Evolutionary conservation across 768 basidiomycete species (phyloP).

Genomic region (Lentinula sp.): DNA sequence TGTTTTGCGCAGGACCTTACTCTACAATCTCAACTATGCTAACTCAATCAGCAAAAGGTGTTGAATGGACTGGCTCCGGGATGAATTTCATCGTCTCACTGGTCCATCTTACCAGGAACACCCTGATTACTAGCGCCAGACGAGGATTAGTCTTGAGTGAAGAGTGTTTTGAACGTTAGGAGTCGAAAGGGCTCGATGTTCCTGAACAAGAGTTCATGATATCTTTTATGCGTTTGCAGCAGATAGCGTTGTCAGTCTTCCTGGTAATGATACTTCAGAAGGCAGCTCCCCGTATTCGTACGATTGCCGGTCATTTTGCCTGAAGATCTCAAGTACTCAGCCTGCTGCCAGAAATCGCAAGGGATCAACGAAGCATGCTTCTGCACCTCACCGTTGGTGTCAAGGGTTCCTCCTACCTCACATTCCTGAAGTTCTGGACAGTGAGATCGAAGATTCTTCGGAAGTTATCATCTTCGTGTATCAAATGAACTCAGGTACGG

Average conservation of each 20-base stretch:
- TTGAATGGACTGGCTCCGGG: neutral
- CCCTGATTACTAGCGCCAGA: neutral
- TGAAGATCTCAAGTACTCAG: no score
- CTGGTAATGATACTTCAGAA: slow-evolving; percentile 19
- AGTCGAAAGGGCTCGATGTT: slow-evolving; percentile 21
- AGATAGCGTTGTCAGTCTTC: slow-evolving; percentile 25
- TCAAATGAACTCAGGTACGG: no score
- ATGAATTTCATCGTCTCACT: neutral
- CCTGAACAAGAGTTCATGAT: slow-evolving; percentile 31
- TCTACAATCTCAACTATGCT: neutral
- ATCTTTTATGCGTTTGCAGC: slow-evolving; percentile 24
- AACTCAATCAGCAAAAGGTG: neutral
- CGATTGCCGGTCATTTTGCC: neutral
- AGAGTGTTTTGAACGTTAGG: slow-evolving; percentile 26
- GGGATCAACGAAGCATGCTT: no score
- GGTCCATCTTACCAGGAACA: neutral
- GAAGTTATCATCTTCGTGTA: no score
- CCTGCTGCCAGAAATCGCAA: no score
- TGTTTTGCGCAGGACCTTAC: neutral
- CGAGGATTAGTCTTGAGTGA: neutral
- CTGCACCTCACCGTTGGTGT: no score
- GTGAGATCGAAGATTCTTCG: no score
- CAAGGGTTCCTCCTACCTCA: no score
- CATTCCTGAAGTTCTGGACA: no score
- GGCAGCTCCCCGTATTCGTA: slow-evolving; percentile 14